These are phyloP conservation scores for Alisma plantagoaquatica DNA, from an alignment of 106 monocot species.

Conservation along the genomic window DNA sequence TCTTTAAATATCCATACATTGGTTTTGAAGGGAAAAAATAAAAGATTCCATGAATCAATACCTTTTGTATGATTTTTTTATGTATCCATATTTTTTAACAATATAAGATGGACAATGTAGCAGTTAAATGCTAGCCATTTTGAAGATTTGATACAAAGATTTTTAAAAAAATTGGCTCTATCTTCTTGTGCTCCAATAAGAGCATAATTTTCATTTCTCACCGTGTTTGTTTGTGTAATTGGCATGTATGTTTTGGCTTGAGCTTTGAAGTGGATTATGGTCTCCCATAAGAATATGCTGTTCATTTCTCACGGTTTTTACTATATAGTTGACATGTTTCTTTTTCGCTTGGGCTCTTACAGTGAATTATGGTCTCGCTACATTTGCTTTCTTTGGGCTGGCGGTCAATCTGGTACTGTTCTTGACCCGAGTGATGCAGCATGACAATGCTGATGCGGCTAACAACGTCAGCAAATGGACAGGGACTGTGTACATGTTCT, in stretches of 20 bases:
- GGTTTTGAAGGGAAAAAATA: no score
- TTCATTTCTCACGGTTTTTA: not conserved
- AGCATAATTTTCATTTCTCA: not conserved
- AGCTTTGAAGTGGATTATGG: no score
- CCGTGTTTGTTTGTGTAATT: not conserved
- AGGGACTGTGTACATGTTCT: constrained; percentile 73
- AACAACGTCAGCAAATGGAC: constrained; percentile 89
- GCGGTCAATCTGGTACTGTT: constrained; percentile 67
- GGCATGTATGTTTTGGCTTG: no score
- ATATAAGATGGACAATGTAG: no score
- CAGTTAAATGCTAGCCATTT: no score
- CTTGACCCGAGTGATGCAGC: constrained; percentile 61
- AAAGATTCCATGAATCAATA: no score
- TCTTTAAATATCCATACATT: no score
- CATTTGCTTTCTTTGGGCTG: constrained; percentile 67
- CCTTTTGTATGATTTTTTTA: no score
- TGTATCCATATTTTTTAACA: no score
- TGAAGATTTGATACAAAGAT: no score
- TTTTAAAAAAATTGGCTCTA: not conserved
- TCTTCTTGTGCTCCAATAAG: not conserved
- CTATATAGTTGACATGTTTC: not conserved
- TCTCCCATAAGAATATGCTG: no score
- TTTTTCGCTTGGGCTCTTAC: constrained; percentile 30
- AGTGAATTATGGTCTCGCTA: constrained; percentile 81
- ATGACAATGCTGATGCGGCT: constrained; percentile 62